A percentile compares a stretch with the other conserved stretches of the same genome.
These are phyloP conservation scores for Sphagnurus paluster DNA, from an alignment of 1,284 basidiomycete genomes.

Conservation along the genomic window DNA sequence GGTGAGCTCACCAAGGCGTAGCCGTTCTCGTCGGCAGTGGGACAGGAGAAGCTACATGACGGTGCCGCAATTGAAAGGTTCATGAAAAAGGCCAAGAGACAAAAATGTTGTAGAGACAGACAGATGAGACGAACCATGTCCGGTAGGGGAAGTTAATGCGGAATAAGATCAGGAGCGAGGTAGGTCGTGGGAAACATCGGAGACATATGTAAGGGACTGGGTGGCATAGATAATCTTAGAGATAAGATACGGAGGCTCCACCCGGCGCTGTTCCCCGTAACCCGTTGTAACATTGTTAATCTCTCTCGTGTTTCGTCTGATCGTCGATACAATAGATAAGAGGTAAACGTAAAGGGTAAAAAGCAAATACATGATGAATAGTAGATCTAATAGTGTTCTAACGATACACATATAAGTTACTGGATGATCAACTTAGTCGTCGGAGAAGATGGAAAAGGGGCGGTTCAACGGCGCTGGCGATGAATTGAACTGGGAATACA, in stretches of 20 bases:
- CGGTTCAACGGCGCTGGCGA: constrained; percentile 12
- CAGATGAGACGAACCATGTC: constrained; percentile 6
- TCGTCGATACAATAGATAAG: no score
- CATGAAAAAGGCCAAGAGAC: constrained; percentile 1
- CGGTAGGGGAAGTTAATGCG: not conserved
- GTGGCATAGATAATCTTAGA: no score
- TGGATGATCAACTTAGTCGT: constrained; percentile 4
- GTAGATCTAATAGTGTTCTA: no score
- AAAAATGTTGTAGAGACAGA: not conserved
- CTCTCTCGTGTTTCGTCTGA: no score
- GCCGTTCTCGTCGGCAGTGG: constrained; percentile 15
- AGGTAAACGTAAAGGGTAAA: no score
- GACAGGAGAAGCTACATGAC: constrained; percentile 23
- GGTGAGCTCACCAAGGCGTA: constrained; percentile 14
- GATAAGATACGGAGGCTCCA: no score
- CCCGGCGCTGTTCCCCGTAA: no score
- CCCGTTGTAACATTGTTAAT: no score
- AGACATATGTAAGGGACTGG: not conserved
- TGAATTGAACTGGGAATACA: constrained; percentile 11
- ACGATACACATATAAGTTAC: not conserved
- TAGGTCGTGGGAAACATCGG: no score
- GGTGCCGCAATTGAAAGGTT: constrained; percentile 8
- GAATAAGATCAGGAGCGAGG: not conserved
- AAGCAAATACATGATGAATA: no score
- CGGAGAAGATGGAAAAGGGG: constrained; percentile 27